A percentile compares a stretch with the other conserved stretches of the same genome.
Evolutionary conservation across 2,329 filamentous ascomycete genomes (phyloP).

Genomic region (Chaetomiaceae sp.): DNA sequence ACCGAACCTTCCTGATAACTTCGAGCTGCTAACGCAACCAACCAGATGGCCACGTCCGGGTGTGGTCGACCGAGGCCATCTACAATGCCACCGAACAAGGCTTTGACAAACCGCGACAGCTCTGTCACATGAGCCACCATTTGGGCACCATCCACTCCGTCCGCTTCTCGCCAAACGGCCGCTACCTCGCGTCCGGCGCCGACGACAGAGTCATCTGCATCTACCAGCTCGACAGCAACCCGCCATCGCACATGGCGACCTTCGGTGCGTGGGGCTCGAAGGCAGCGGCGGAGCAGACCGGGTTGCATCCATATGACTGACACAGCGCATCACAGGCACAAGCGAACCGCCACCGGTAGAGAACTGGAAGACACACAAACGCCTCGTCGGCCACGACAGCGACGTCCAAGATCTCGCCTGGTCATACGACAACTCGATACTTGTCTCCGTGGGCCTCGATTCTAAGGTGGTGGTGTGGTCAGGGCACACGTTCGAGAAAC

Average conservation of each 20-base stretch:
- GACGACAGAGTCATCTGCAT: slow-evolving; percentile 99
- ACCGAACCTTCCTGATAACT: too few species aligned
- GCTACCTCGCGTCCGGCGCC: slow-evolving; percentile 91
- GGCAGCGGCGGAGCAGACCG: not conserved
- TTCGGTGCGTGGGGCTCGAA: slow-evolving; percentile 54
- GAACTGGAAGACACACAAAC: slow-evolving; percentile 94
- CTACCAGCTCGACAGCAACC: slow-evolving; percentile 80
- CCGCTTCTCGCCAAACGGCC: slow-evolving; percentile 90
- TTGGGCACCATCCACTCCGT: slow-evolving; percentile 96
- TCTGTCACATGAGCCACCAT: slow-evolving; percentile 97
- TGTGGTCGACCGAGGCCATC: slow-evolving; percentile 96
- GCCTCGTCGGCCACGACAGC: slow-evolving; percentile 94
- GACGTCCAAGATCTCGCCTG: slow-evolving; percentile 97
- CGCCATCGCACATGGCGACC: slow-evolving; percentile 67
- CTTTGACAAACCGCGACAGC: slow-evolving; percentile 77
- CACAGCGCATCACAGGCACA: slow-evolving; percentile 49
- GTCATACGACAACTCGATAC: slow-evolving; percentile 91
- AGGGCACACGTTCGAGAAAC: slow-evolving; percentile 93
- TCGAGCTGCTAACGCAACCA: slow-evolving; percentile 20
- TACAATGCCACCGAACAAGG: slow-evolving; percentile 67
- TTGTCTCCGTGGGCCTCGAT: slow-evolving; percentile 93
- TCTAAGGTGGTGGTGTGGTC: slow-evolving; percentile 99
- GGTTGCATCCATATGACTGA: slow-evolving; percentile 9
- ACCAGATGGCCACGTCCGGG: slow-evolving; percentile 86
- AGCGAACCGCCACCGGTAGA: slow-evolving; percentile 90